Conservation (phyloP, 1,139 yeast genomes). For the Debaryomyces psychrophilus region DNA sequence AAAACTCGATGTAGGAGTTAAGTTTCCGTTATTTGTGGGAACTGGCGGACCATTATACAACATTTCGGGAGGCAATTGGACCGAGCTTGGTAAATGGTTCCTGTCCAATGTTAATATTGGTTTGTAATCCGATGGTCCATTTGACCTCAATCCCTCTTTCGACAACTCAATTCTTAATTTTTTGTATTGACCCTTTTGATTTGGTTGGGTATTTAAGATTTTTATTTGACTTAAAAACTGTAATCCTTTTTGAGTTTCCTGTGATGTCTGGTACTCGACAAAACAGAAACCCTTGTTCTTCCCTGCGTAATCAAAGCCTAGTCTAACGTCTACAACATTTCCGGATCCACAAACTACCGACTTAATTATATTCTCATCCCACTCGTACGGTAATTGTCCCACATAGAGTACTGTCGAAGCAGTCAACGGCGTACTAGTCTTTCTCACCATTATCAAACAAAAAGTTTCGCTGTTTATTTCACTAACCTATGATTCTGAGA, state of each 20-base stretch:
- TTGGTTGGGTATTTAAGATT: conserved; percentile 30
- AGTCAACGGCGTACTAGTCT: conserved; percentile 11
- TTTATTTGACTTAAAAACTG: conserved; percentile 46
- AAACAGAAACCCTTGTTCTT: conserved; percentile 68
- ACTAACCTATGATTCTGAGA: neutral
- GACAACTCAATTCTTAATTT: conserved; percentile 59
- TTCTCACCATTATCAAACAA: conserved; percentile 12
- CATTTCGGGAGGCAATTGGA: conserved; percentile 58
- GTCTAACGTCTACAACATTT: conserved; percentile 60
- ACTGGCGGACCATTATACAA: conserved; percentile 18
- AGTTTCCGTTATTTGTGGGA: conserved; percentile 9
- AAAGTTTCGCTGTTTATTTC: neutral
- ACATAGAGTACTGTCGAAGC: conserved; percentile 49
- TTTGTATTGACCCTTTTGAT: conserved; percentile 39
- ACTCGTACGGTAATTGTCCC: conserved; percentile 67
- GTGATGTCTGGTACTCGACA: conserved; percentile 56
- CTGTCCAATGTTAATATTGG: conserved; percentile 47
- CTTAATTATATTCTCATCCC: conserved; percentile 59
- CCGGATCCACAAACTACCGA: conserved; percentile 70
- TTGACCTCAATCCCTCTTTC: conserved; percentile 58
- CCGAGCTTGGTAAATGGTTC: conserved; percentile 54
- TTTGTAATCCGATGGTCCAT: conserved; percentile 36
- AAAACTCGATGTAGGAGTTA: conserved; percentile 7
- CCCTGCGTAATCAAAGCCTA: conserved; percentile 64
- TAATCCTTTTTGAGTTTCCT: conserved; percentile 55